Evolutionary conservation across 495 filamentous ascomycete genomes (phyloP).

Genomic region (Penicillium taxi): DNA sequence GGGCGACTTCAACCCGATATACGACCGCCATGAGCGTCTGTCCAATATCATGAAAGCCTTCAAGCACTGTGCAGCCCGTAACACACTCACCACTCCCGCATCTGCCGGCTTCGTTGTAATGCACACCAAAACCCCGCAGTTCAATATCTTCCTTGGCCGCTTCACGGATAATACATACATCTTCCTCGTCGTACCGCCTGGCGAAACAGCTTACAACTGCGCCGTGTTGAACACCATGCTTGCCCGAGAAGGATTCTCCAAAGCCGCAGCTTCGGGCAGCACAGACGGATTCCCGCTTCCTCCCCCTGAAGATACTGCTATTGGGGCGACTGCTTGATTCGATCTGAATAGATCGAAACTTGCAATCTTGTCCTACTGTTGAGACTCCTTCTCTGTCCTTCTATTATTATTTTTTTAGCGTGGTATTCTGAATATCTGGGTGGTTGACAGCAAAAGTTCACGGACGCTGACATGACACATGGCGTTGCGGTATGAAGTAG

Average conservation of each 20-base stretch:
- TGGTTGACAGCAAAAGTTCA: constrained; percentile 12
- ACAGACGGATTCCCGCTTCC: constrained; percentile 42
- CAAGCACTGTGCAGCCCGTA: constrained; percentile 68
- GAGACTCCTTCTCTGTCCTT: not conserved
- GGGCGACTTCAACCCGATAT: constrained; percentile 73
- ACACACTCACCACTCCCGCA: constrained; percentile 44
- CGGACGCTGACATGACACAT: constrained; percentile 15
- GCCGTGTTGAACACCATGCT: constrained; percentile 83
- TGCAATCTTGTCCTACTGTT: not conserved
- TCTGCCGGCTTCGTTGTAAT: constrained; percentile 56
- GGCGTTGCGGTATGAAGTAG: constrained; percentile 23
- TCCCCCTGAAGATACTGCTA: constrained; percentile 25
- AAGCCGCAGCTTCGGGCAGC: constrained; percentile 30
- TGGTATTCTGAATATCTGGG: constrained; percentile 14
- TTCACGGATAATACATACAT: constrained; percentile 97
- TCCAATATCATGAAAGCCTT: constrained; percentile 96
- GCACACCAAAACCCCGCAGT: constrained; percentile 61
- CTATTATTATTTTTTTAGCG: constrained; percentile 7
- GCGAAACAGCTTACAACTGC: constrained; percentile 79
- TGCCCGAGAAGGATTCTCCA: constrained; percentile 68
- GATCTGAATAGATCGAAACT: not conserved
- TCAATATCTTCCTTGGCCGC: constrained; percentile 85
- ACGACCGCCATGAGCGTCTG: constrained; percentile 89
- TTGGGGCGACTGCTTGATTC: constrained; percentile 6
- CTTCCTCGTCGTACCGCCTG: constrained; percentile 79